phyloP scores from a whole-genome alignment of 2,329 filamentous ascomycete species.

The Pyrenochaeta sp. region DNA sequence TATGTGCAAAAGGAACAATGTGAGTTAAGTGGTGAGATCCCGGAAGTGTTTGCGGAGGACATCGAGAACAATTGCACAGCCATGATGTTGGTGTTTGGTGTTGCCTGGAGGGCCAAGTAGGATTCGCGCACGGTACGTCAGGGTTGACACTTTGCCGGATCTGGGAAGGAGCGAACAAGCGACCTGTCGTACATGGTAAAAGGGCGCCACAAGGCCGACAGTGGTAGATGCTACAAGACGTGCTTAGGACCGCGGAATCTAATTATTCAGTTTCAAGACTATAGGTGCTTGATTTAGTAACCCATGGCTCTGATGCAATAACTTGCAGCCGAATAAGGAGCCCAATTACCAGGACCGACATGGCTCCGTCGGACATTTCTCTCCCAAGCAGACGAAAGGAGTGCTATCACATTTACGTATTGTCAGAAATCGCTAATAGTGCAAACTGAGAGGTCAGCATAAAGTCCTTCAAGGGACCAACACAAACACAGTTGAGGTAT shows the following conservation, averaged over 20 bases:
- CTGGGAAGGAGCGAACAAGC: constrained; percentile 5
- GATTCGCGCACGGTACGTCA: constrained; percentile 16
- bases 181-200: constrained; percentile 4
- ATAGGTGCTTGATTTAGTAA: not conserved
- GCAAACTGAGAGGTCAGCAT: too few relatives aligned
- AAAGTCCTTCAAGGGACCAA: not conserved
- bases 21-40: not conserved
- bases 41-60: not conserved
- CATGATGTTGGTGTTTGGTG: constrained; percentile 11
- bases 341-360: too few relatives aligned
- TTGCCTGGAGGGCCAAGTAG: constrained; percentile 22
- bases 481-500: constrained; percentile 10
- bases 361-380: too few relatives aligned
- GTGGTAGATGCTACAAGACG: not conserved
- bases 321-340: not conserved
- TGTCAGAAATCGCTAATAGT: too few relatives aligned
- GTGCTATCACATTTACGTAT: too few relatives aligned
- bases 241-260: not conserved
- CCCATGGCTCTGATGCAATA: not conserved
- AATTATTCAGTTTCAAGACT: not conserved
- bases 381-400: too few relatives aligned
- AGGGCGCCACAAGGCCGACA: constrained; percentile 1
- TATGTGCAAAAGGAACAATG: not conserved
- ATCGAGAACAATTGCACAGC: constrained; percentile 7
- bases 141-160: constrained; percentile 12